Conservation (phyloP, 1,139 yeast genomes). For the Saccharomyces hybrid region DNA sequence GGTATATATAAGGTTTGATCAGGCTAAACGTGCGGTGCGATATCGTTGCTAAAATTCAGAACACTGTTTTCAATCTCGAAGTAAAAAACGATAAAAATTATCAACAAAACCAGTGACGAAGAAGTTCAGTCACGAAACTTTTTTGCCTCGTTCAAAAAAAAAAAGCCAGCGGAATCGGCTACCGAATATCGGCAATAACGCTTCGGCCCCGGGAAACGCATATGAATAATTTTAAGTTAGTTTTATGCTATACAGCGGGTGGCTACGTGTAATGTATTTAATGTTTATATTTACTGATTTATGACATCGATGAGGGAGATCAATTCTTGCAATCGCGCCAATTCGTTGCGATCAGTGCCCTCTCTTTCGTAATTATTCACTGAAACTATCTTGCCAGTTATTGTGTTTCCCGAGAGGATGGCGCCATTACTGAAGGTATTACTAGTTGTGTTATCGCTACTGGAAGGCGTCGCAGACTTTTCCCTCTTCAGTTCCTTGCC, state of each 20-base stretch:
- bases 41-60: background rate
- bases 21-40: slow-evolving; percentile 1
- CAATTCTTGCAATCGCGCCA: background rate
- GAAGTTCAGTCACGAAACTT: background rate
- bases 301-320: background rate
- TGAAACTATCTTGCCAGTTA: background rate
- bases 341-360: background rate
- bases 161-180: slow-evolving; percentile 1
- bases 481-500: background rate
- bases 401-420: background rate
- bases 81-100: slow-evolving; percentile 1
- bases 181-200: background rate
- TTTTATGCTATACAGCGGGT: background rate
- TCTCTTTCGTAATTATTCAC: background rate
- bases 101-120: slow-evolving; percentile 1
- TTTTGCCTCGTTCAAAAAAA: background rate
- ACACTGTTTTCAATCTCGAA: background rate
- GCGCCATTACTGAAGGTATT: background rate
- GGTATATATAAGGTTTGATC: background rate
- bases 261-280: background rate
- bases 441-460: background rate
- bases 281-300: background rate
- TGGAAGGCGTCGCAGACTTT: background rate
- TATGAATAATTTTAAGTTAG: background rate
- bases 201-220: background rate